Conservation (phyloP, 345 rosid species). For the Passiflora organensis region DNA sequence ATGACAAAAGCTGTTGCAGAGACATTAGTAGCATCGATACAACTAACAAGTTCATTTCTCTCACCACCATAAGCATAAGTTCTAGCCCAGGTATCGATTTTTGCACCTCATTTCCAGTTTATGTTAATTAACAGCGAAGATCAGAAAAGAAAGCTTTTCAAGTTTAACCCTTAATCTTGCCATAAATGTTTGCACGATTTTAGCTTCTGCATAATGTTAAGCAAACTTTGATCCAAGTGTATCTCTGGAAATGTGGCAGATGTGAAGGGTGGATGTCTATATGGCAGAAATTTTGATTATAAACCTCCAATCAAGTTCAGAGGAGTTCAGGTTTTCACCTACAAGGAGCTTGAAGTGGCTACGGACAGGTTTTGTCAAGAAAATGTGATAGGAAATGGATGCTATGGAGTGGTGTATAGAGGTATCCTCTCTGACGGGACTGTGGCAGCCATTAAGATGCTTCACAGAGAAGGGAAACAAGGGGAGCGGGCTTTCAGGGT, state of each 20-base stretch:
- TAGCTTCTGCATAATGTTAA: too few species aligned
- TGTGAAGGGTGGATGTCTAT: conserved; percentile 51
- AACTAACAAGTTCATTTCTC: conserved; percentile 32
- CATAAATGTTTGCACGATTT: too few species aligned
- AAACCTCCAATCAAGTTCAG: conserved; percentile 17
- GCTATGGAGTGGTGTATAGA: conserved; percentile 60
- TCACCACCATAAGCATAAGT: conserved; percentile 34
- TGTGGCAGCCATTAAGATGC: conserved; percentile 67
- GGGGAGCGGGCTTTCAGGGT: conserved; percentile 79
- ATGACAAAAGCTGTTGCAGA: conserved; percentile 25
- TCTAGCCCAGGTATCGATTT: conserved; percentile 66
- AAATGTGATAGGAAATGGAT: conserved; percentile 61
- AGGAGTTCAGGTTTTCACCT: conserved; percentile 81
- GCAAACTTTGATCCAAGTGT: background rate
- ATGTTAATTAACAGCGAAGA: too few species aligned
- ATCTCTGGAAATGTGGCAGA: conserved; percentile 32
- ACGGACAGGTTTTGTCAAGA: conserved; percentile 55
- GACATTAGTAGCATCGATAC: conserved; percentile 24
- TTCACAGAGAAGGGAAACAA: conserved; percentile 55
- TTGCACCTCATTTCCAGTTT: background rate
- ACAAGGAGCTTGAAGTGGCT: conserved; percentile 67
- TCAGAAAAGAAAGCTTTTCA: too few species aligned
- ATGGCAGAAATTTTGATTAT: conserved; percentile 33
- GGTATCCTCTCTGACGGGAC: conserved; percentile 72
- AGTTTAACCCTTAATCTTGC: too few species aligned